phyloP scores from a whole-genome alignment of 257 asterid genomes.

The Capsicum pubescens region DNA sequence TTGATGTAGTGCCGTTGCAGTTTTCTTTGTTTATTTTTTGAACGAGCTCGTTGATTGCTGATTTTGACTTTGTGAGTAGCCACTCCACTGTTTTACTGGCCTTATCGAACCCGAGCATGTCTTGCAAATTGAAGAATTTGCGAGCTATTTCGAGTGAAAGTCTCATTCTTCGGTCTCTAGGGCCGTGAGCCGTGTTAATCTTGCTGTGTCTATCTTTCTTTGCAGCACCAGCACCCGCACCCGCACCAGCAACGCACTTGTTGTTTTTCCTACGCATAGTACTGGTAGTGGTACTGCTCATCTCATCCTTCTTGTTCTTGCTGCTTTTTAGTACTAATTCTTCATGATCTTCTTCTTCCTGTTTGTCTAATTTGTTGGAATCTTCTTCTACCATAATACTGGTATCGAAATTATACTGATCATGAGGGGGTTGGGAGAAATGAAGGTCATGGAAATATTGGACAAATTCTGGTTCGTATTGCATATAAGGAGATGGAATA shows the following conservation, averaged over 20 bases:
- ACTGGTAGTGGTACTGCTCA: neutral
- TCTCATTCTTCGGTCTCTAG: conserved; percentile 76
- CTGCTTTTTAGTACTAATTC: neutral
- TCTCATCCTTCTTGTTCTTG: conserved; percentile 16
- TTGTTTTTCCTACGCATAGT: neutral
- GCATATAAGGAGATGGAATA: conserved; percentile 48
- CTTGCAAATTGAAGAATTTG: conserved; percentile 67
- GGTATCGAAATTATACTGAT: neutral
- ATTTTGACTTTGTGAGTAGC: conserved; percentile 51
- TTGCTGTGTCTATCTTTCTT: conserved; percentile 85
- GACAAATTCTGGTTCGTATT: conserved; percentile 45
- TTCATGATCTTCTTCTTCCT: neutral
- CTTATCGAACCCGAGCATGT: conserved; percentile 67
- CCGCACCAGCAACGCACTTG: conserved; percentile 22
- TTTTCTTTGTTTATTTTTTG: neutral
- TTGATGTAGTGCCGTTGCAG: neutral
- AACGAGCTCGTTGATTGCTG: conserved; percentile 51
- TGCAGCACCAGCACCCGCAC: neutral
- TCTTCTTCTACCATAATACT: conserved; percentile 16
- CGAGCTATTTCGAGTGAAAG: conserved; percentile 66
- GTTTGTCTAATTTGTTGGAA: neutral
- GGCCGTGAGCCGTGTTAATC: conserved; percentile 72
- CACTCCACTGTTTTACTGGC: conserved; percentile 75
- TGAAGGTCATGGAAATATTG: conserved; percentile 44
- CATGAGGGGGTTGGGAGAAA: neutral